These are phyloP conservation scores for Recurvomyces mirabilis DNA, from an alignment of 495 filamentous ascomycete species.

Conservation along the genomic window DNA sequence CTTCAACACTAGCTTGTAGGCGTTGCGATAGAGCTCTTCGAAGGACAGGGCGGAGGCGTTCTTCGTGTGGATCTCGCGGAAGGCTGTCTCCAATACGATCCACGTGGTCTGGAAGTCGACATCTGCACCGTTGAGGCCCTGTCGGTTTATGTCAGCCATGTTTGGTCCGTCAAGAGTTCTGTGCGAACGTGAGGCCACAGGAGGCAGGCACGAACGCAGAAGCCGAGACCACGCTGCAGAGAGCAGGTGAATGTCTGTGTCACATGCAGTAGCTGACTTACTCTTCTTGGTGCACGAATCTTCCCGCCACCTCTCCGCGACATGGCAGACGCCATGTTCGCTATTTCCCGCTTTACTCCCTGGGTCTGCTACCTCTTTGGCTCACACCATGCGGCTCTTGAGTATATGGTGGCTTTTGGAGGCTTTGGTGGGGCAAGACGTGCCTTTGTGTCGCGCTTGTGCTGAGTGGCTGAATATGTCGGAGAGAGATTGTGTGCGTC, in stretches of 20 bases:
- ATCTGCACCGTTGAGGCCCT: slow-evolving; percentile 47
- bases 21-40: slow-evolving; percentile 87
- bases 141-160: background rate
- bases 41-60: slow-evolving; percentile 86
- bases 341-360: background rate
- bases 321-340: slow-evolving; percentile 1
- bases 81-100: slow-evolving; percentile 58
- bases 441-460: background rate
- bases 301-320: slow-evolving; percentile 10
- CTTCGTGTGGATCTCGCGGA: slow-evolving; percentile 80
- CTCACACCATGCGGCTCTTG: slow-evolving; percentile 4
- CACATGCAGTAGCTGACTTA: slow-evolving; percentile 6
- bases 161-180: no score
- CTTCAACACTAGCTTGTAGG: slow-evolving; percentile 89
- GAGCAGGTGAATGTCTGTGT: background rate
- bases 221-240: no score
- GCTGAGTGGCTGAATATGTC: background rate
- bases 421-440: background rate
- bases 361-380: background rate
- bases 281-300: slow-evolving; percentile 19
- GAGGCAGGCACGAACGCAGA: no score
- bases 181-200: no score
- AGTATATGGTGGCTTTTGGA: no score
- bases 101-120: slow-evolving; percentile 78
- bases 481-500: no score